Conservation (phyloP, 495 filamentous ascomycete species). For the Penicillium coffeae region DNA sequence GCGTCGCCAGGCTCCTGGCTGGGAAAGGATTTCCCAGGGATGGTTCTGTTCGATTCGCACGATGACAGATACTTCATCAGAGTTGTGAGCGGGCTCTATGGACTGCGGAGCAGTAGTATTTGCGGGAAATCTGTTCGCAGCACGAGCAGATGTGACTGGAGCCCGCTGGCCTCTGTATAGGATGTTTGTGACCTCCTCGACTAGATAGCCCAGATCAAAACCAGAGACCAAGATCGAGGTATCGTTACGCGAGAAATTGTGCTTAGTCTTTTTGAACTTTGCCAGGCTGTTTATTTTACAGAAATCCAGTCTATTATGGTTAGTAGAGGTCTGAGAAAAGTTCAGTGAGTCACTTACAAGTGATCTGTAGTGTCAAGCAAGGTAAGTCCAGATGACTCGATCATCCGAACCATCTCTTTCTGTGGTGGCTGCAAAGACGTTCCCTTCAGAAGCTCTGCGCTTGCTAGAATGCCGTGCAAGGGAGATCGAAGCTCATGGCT, state of each 20-base stretch:
- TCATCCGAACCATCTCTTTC: slow-evolving; percentile 56
- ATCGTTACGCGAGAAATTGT: slow-evolving; percentile 1
- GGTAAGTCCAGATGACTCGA: slow-evolving; percentile 62
- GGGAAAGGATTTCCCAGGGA: slow-evolving; percentile 52
- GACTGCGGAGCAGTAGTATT: not conserved
- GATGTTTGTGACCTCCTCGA: slow-evolving; percentile 59
- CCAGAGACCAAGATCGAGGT: slow-evolving; percentile 21
- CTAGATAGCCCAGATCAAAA: slow-evolving; percentile 45
- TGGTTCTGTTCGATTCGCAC: slow-evolving; percentile 51
- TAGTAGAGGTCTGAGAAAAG: not conserved
- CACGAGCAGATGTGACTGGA: not conserved
- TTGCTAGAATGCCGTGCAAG: slow-evolving; percentile 64
- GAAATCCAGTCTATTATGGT: slow-evolving; percentile 43
- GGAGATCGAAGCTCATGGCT: slow-evolving; percentile 73
- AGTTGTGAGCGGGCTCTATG: not conserved
- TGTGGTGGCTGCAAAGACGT: slow-evolving; percentile 49
- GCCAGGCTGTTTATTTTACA: slow-evolving; percentile 50
- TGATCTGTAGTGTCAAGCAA: slow-evolving; percentile 69
- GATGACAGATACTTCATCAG: slow-evolving; percentile 40
- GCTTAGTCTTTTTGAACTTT: slow-evolving; percentile 5
- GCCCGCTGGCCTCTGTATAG: slow-evolving; percentile 47
- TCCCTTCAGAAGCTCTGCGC: slow-evolving; percentile 59
- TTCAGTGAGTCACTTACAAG: slow-evolving; percentile 23
- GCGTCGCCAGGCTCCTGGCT: slow-evolving; percentile 60
- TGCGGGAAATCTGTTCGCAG: not conserved